These are phyloP conservation scores for Fraxinus platypoda DNA, from an alignment of 305 asterid species.

Conservation along the genomic window DNA sequence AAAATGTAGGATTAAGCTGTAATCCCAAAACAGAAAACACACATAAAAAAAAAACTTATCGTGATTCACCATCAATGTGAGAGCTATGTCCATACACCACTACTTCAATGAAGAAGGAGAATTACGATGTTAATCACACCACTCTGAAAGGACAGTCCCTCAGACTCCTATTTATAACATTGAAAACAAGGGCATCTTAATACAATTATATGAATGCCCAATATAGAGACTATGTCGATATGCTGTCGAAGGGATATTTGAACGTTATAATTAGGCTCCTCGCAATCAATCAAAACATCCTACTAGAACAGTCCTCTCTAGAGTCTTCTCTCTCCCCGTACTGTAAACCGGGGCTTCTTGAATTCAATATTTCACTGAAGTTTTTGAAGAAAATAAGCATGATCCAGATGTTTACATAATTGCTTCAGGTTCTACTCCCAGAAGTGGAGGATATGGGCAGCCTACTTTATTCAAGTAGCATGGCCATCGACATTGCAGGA, in stretches of 20 bases:
- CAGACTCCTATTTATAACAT: background rate
- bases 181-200: background rate
- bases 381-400: background rate
- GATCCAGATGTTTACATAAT: background rate
- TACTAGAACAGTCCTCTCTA: background rate
- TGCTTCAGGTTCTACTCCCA: conserved; percentile 44
- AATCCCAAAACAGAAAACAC: background rate
- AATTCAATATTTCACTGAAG: background rate
- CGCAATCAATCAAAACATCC: background rate
- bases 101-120: background rate
- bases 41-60: background rate
- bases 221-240: background rate
- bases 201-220: background rate
- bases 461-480: conserved; percentile 61
- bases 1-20: background rate
- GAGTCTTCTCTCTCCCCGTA: background rate
- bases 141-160: background rate
- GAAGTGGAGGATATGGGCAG: conserved; percentile 70
- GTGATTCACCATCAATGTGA: background rate
- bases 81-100: background rate
- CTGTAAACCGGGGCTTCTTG: background rate
- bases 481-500: conserved; percentile 51
- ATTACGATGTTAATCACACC: background rate
- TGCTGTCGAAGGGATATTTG: background rate
- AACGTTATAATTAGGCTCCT: background rate